phyloP scores from a whole-genome alignment of 257 asterid genomes.

The Solanum okadae region DNA sequence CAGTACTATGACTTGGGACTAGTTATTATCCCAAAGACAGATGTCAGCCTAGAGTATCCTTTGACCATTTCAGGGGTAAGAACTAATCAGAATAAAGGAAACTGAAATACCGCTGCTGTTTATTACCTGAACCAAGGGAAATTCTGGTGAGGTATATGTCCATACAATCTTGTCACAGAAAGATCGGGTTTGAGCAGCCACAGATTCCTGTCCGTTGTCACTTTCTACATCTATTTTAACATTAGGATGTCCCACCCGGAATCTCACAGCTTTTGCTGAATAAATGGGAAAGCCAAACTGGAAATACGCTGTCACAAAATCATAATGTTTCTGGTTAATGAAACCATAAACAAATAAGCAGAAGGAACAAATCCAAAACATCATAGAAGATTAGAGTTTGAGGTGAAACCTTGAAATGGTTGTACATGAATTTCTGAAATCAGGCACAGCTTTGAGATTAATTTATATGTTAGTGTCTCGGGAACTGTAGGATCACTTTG shows the following conservation, averaged over 20 bases:
- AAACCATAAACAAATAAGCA: neutral
- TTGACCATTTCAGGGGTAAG: neutral
- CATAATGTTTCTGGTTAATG: slow-evolving; percentile 14
- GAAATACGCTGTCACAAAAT: slow-evolving; percentile 46
- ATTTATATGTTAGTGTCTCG: slow-evolving; percentile 49
- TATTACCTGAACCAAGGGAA: slow-evolving; percentile 63
- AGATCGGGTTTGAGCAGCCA: slow-evolving; percentile 14
- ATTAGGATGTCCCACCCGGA: slow-evolving; percentile 46
- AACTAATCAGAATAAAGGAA: neutral
- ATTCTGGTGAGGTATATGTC: slow-evolving; percentile 63
- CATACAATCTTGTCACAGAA: slow-evolving; percentile 38
- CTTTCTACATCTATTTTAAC: slow-evolving; percentile 18
- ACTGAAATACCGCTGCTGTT: neutral
- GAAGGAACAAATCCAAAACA: neutral
- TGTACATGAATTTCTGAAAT: slow-evolving; percentile 59
- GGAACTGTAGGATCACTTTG: slow-evolving; percentile 36
- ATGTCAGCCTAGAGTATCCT: neutral
- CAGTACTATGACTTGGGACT: neutral
- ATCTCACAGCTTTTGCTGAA: slow-evolving; percentile 67
- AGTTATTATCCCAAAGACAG: neutral
- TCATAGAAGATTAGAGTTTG: neutral
- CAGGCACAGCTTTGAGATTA: slow-evolving; percentile 48
- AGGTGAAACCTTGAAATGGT: slow-evolving; percentile 66
- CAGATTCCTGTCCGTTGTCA: slow-evolving; percentile 8
- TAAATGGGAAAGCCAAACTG: slow-evolving; percentile 71